Evolutionary conservation across 768 basidiomycete species (phyloP).

Genomic region (Termitomyces sp.): DNA sequence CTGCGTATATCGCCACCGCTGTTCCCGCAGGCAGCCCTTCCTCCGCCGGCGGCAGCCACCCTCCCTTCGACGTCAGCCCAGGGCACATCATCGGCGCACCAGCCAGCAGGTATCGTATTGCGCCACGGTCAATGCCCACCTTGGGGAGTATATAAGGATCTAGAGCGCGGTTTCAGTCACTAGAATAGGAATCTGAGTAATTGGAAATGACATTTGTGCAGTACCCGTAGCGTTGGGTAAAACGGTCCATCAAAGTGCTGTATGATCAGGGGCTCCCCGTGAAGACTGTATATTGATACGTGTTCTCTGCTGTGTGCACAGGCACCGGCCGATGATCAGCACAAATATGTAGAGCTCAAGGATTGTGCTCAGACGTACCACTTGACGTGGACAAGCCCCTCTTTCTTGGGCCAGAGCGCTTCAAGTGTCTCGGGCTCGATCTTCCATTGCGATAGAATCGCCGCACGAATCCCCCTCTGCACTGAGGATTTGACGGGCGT

Average conservation of each 20-base stretch:
- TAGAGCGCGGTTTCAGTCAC: constrained; percentile 26
- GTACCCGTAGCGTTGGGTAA: constrained; percentile 80
- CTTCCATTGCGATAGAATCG: constrained; percentile 79
- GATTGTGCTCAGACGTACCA: constrained; percentile 56
- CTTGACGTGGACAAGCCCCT: constrained; percentile 87
- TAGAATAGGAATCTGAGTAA: neutral
- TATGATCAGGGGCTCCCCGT: constrained; percentile 86
- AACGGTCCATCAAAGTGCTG: constrained; percentile 95
- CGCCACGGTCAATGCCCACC: constrained; percentile 91
- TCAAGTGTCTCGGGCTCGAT: constrained; percentile 80
- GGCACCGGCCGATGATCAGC: constrained; percentile 14
- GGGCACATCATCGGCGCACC: constrained; percentile 98
- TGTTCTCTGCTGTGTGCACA: constrained; percentile 80
- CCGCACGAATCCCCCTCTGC: constrained; percentile 81
- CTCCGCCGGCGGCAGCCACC: constrained; percentile 74
- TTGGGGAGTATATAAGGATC: constrained; percentile 89
- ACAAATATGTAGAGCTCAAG: constrained; percentile 8
- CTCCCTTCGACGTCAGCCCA: constrained; percentile 90
- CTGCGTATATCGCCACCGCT: constrained; percentile 89
- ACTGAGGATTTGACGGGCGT: constrained; percentile 92
- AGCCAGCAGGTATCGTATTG: constrained; percentile 92
- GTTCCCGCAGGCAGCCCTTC: constrained; percentile 62
- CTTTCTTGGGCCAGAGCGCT: constrained; percentile 98
- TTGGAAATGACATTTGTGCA: constrained; percentile 81
- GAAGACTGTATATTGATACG: constrained; percentile 86